Base-by-base conservation (phyloP, 768 basidiomycete species). In the Roridomyces roridus region DNA sequence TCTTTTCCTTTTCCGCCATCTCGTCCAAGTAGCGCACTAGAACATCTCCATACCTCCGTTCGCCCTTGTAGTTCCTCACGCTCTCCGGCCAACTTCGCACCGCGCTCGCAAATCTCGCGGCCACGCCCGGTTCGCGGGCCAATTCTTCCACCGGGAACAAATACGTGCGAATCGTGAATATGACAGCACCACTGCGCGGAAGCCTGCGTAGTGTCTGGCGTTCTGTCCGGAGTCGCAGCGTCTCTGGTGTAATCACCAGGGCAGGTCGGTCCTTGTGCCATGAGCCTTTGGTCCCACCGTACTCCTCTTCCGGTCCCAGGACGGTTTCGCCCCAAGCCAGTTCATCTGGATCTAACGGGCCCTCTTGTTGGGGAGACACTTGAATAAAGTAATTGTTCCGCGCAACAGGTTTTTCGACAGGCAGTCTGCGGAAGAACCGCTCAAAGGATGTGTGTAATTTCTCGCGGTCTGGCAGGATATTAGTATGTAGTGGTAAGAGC, bases 151-250 rank as follows among this genome's bases (percentile, higher is more conserved):
- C 68, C 20, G 82, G 82, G 37, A 79, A 80, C 51, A 86, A 47
- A 71, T 89, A 89, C 44, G 85, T 86, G 35, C 88, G 77, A 64
- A 90, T 86, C 48, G 85, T 87, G 68, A 92, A 91, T 36, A 86
- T 70, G 34, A 90, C 77, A 2, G 82, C 87, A 11, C 89, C 88
- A 37, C 82, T 84, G 4, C 77, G 72, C 11, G 85, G 85, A 48
- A 91, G 78, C 25, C 89, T 75, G 36, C 88, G 76, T 55, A 91
- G 71, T 28, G 84, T 86, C 73, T 90, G 88, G 21, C 89, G 75
- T 66, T 90, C 89, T 23, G 78, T 78, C 21, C 90, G 78, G 55
- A 89, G 70, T 8, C 82, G 80, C 18, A 90, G 69, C 6, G 76
- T 75, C 21, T 75, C 73, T 18, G 80, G 70, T n/a, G 65, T 72